These are phyloP conservation scores for Stachybotrys chartarum DNA, from an alignment of 2,329 filamentous ascomycete species.

Conservation along the genomic window DNA sequence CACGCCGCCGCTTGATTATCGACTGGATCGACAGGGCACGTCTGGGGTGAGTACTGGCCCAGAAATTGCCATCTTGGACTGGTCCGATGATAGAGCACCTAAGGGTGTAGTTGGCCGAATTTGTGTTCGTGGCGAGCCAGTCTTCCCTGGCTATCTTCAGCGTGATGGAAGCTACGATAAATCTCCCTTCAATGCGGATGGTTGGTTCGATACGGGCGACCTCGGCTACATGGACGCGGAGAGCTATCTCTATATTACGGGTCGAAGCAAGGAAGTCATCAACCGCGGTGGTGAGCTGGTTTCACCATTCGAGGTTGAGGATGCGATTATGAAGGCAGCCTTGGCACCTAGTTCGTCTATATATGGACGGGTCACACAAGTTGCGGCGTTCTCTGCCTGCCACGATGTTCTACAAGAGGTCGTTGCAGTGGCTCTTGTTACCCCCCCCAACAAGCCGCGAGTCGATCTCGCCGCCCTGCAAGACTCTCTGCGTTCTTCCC, in stretches of 20 bases:
- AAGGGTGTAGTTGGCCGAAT: constrained; percentile 36
- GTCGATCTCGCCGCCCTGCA: constrained; percentile 43
- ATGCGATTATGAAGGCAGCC: constrained; percentile 42
- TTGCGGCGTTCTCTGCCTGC: constrained; percentile 44
- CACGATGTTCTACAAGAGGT: constrained; percentile 50
- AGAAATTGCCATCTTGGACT: constrained; percentile 42
- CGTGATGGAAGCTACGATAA: constrained; percentile 34
- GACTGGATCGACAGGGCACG: constrained; percentile 43
- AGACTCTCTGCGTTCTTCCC: constrained; percentile 33
- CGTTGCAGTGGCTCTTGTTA: constrained; percentile 45
- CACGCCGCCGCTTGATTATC: constrained; percentile 45
- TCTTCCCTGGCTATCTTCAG: constrained; percentile 42
- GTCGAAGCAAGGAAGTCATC: constrained; percentile 49
- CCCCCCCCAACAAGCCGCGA: constrained; percentile 31
- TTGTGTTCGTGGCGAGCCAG: constrained; percentile 42
- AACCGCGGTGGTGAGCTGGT: constrained; percentile 53
- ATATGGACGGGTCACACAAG: constrained; percentile 37
- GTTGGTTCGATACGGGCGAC: constrained; percentile 50
- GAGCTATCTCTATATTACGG: constrained; percentile 47
- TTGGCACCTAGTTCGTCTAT: constrained; percentile 32
- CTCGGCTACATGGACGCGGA: constrained; percentile 43
- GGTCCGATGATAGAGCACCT: constrained; percentile 21
- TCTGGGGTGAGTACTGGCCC: constrained; percentile 45
- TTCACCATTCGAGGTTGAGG: constrained; percentile 52
- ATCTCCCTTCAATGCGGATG: constrained; percentile 36